These are phyloP conservation scores for Beauveria caledonica DNA, from an alignment of 2,329 filamentous ascomycete genomes.

Conservation along the genomic window DNA sequence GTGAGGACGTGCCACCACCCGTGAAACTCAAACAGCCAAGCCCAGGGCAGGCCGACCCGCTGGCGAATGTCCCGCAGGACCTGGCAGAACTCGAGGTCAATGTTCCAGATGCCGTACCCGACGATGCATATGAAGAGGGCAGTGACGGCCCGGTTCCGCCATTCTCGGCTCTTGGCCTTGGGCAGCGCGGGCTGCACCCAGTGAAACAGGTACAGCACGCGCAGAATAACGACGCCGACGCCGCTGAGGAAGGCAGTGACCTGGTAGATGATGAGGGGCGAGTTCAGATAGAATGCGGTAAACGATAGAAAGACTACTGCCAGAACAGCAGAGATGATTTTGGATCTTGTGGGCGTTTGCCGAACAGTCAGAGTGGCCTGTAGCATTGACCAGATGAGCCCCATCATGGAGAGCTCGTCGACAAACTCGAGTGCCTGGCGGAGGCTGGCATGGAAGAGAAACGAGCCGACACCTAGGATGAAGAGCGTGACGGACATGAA, in stretches of 20 bases:
- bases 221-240: constrained; percentile 24
- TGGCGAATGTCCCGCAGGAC: constrained; percentile 37
- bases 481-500: constrained; percentile 34
- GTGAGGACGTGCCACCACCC: constrained; percentile 59
- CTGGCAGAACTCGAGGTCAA: constrained; percentile 45
- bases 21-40: constrained; percentile 49
- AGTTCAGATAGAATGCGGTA: constrained; percentile 33
- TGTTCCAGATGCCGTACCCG: constrained; percentile 47
- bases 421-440: constrained; percentile 35
- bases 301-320: constrained; percentile 33
- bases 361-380: constrained; percentile 39
- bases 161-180: constrained; percentile 18
- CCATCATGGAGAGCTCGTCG: constrained; percentile 53
- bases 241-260: constrained; percentile 28
- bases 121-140: constrained; percentile 28
- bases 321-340: constrained; percentile 28
- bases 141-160: constrained; percentile 21
- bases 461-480: constrained; percentile 33
- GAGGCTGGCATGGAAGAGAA: constrained; percentile 37
- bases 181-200: constrained; percentile 22
- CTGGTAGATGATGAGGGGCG: constrained; percentile 36
- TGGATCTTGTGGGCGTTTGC: constrained; percentile 27
- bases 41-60: constrained; percentile 43
- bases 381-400: constrained; percentile 43
- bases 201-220: constrained; percentile 28